Evolutionary conservation across 345 rosid genomes (phyloP), one percentile per base, ranked within the genome.

Genomic region (Murraya paniculata): DNA sequence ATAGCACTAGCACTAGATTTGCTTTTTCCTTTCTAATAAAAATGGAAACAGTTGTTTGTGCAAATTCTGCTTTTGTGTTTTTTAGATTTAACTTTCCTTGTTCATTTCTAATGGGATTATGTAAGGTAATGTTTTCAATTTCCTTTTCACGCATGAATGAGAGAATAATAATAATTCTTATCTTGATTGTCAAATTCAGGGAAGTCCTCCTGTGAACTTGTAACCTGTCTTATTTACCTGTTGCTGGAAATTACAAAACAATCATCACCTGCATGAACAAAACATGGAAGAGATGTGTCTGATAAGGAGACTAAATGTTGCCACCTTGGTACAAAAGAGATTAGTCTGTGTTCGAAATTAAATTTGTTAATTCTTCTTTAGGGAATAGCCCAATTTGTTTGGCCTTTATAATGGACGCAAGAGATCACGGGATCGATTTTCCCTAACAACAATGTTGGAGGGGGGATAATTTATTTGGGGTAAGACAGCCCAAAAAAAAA

Each of bases 131-230:
- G 38, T 53, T 61, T 28, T 19, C 18, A 2, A 25, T 45, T 6
- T 24, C 21, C 53, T 18, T 74, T 72, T 57, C 64, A 35, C 41
- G 18, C 72, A 78, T 64, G 67, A 31, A 11, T 31, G 24, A 38
- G 45, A 22, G 22, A 71, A 31, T 84, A 45, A 33, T 84, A 68
- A 80, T 64, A 5, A 28, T 69, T 24, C 14, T 41, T 64, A 19
- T 19, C 27, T 58, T 39, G 36, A 71, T 80, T 66, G 76, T 76
- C 79, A 74, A 77, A 58, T 77, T 68, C 85, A 91, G 96, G 92
- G 87, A 82, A 84, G 82, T 84, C 87, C 93, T 83, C 91, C 92
- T 28, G 91, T 91, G 80, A 90, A 83, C 82, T 76, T 93, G 84
- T 90, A 80, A 81, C 48, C 38, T 41, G 18, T 81, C 57, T 70